These are phyloP conservation scores for Ophiostoma ulmi DNA, from an alignment of 2,329 filamentous ascomycete species.

Conservation along the genomic window DNA sequence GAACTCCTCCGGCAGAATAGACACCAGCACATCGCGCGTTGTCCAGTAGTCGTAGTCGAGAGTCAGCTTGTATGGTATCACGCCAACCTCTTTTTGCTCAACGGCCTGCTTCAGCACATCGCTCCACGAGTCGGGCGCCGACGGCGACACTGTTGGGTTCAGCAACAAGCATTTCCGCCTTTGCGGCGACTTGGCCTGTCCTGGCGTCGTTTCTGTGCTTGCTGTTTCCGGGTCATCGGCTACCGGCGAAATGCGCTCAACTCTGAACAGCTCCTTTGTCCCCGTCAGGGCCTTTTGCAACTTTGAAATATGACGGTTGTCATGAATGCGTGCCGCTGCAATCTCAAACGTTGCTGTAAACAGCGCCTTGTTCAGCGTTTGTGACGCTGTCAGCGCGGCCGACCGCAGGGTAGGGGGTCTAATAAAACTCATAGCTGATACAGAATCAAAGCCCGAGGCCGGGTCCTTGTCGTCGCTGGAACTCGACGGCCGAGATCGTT, in stretches of 20 bases:
- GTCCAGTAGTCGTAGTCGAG: constrained; percentile 84
- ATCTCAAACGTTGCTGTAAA: constrained; percentile 73
- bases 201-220: constrained; percentile 38
- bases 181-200: not conserved
- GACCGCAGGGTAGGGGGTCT: constrained; percentile 71
- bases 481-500: constrained; percentile 25
- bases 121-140: constrained; percentile 71
- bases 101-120: constrained; percentile 62
- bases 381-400: constrained; percentile 54
- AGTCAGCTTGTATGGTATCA: constrained; percentile 70
- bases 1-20: constrained; percentile 73
- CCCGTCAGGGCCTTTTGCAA: constrained; percentile 62
- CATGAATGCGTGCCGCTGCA: constrained; percentile 71
- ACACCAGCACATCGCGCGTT: constrained; percentile 79
- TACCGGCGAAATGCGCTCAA: constrained; percentile 61
- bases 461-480: constrained; percentile 20
- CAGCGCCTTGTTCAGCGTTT: constrained; percentile 67
- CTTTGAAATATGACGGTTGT: constrained; percentile 67
- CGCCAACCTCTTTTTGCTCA: constrained; percentile 60
- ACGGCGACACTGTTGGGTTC: constrained; percentile 49
- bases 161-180: constrained; percentile 56
- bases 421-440: constrained; percentile 52
- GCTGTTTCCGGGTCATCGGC: constrained; percentile 55
- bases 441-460: not conserved
- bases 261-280: constrained; percentile 59